A percentile compares a stretch with the other conserved stretches of the same genome.
These are phyloP conservation scores for Salicornia ramosissima DNA, from an alignment of 148 eudicot species.

Conservation along the genomic window DNA sequence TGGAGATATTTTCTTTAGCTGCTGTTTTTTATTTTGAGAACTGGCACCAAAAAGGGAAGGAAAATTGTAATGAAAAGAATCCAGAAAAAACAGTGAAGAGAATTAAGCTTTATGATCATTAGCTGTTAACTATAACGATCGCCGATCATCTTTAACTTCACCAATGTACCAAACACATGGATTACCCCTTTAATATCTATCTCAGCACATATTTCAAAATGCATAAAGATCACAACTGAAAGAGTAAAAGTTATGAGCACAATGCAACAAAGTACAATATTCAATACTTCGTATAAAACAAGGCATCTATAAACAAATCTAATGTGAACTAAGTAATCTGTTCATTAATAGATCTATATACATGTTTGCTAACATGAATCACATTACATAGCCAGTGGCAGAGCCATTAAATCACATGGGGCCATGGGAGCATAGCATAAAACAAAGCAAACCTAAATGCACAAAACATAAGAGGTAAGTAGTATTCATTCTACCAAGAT, in stretches of 20 bases:
- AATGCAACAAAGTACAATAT: background rate
- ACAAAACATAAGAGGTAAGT: too few species aligned
- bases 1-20: constrained; percentile 46
- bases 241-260: background rate
- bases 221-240: background rate
- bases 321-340: background rate
- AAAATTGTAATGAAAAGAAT: background rate
- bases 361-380: background rate
- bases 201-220: background rate
- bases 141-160: background rate
- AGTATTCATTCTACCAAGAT: too few species aligned
- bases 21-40: constrained; percentile 53
- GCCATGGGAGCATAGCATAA: too few species aligned
- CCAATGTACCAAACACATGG: background rate
- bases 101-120: background rate
- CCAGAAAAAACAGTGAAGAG: constrained; percentile 1
- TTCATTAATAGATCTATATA: background rate
- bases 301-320: background rate
- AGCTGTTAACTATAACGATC: background rate
- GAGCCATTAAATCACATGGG: too few species aligned
- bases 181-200: background rate
- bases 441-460: too few species aligned
- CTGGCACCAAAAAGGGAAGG: constrained; percentile 33
- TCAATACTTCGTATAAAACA: too few species aligned
- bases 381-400: too few species aligned